phyloP scores from a whole-genome alignment of 2,329 filamentous ascomycete species.

The Fusarium longipes region DNA sequence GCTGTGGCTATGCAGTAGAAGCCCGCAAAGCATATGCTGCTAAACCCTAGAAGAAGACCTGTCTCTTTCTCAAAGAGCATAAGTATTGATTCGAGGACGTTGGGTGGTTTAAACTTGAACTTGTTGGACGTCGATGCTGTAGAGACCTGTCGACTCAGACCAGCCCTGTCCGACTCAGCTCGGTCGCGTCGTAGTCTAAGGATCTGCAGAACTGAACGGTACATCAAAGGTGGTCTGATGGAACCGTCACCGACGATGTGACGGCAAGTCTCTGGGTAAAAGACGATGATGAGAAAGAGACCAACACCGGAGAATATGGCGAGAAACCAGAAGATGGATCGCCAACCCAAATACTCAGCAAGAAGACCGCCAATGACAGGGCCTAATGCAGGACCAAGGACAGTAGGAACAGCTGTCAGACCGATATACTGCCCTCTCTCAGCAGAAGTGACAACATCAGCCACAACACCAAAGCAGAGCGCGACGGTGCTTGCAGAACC shows the following conservation, averaged over 20 bases:
- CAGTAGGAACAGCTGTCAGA: conserved; percentile 59
- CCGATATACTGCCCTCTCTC: conserved; percentile 72
- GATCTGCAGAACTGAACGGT: conserved; percentile 52
- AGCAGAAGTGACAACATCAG: conserved; percentile 70
- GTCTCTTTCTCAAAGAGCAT: conserved; percentile 58
- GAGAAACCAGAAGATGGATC: conserved; percentile 72
- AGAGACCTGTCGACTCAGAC: conserved; percentile 26
- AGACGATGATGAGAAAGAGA: conserved; percentile 56
- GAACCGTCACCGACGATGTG: conserved; percentile 65
- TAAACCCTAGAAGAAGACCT: conserved; percentile 58
- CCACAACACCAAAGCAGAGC: conserved; percentile 67
- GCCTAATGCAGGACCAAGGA: conserved; percentile 62
- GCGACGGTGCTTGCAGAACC: conserved; percentile 70
- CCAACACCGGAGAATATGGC: conserved; percentile 58
- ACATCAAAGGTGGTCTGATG: conserved; percentile 53
- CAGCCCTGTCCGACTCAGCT: conserved; percentile 2
- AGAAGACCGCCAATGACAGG: conserved; percentile 71
- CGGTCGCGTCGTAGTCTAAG: conserved; percentile 38
- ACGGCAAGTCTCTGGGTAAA: conserved; percentile 66
- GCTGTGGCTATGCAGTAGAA: conserved; percentile 61
- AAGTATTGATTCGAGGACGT: conserved; percentile 54
- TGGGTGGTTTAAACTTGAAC: conserved; percentile 55
- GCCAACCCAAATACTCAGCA: conserved; percentile 67
- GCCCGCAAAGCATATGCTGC: conserved; percentile 60
- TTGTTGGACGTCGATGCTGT: conserved; percentile 28